These are phyloP conservation scores for Cladosporium oxysporum DNA, from an alignment of 2,329 filamentous ascomycete genomes.

Conservation along the genomic window DNA sequence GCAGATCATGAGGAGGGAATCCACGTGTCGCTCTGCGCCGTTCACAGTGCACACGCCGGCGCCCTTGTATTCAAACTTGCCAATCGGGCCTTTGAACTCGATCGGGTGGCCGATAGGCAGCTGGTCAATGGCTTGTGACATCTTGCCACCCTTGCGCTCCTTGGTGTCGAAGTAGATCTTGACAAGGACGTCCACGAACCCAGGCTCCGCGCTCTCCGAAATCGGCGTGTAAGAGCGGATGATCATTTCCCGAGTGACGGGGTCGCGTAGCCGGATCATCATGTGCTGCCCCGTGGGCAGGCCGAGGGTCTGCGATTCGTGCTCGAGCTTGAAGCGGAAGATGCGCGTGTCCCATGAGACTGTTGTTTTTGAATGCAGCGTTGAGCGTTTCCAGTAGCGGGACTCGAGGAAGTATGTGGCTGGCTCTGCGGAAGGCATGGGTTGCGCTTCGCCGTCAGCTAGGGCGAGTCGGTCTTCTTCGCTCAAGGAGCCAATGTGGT, in stretches of 20 bases:
- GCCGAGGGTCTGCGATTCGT: conserved; percentile 68
- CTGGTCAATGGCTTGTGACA: conserved; percentile 77
- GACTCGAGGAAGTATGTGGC: conserved; percentile 69
- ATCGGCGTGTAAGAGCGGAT: conserved; percentile 88
- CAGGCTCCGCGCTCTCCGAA: conserved; percentile 62
- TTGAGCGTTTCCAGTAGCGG: conserved; percentile 71
- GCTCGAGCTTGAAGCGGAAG: conserved; percentile 78
- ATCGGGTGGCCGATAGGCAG: conserved; percentile 71
- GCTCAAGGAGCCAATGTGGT: conserved; percentile 80
- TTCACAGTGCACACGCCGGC: conserved; percentile 64
- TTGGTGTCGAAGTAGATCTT: conserved; percentile 74
- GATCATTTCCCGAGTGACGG: conserved; percentile 68
- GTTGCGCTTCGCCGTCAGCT: conserved; percentile 44
- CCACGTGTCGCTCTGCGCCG: conserved; percentile 58
- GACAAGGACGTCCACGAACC: conserved; percentile 72
- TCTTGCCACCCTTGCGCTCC: conserved; percentile 66
- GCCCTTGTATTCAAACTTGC: conserved; percentile 79
- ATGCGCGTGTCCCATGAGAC: conserved; percentile 78
- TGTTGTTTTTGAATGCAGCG: conserved; percentile 66
- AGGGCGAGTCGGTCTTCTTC: conserved; percentile 59
- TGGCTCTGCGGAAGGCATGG: conserved; percentile 45
- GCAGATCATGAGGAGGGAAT: conserved; percentile 80
- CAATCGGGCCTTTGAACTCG: conserved; percentile 86
- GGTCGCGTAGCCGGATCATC: conserved; percentile 77
- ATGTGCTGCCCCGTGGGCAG: conserved; percentile 84